Base-by-base conservation (phyloP, 2,329 filamentous ascomycete species). In the Exophiala bonariae region DNA sequence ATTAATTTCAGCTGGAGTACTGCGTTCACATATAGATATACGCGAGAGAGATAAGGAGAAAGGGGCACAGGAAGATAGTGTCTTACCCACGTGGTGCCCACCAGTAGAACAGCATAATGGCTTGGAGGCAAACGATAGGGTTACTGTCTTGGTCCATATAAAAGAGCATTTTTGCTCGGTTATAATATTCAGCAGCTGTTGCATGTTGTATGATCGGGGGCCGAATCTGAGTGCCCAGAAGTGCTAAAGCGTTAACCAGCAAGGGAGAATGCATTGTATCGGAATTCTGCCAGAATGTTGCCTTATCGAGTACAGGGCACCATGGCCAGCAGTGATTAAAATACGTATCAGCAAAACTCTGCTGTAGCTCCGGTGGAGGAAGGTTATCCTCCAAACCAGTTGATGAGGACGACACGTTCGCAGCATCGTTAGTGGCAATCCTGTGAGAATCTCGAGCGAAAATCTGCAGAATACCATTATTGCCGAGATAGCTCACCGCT, bases 191-290 rank as follows among this genome's bases (percentile, higher is more conserved):
- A 0, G 61, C 63, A 1, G 71, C 66, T 0, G 64, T 66, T 13
- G 66, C 64, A 42, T 72, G 69, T 1, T 62, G 63, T 4, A 73
- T 59, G 8, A 73, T 50, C 0, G 71, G 70, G 0, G 71, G 71
- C 13, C 69, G 64, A 14, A 74, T 62, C 41, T 71, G 66, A 36
- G 66, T 72, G 2, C 63, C 65, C 1, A 68, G 67, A 2, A 70
- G 53, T 1, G 71, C 70, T 4, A 74, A 59, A 1, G 71, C 65
- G 41, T 70, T 67, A 5, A 60, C 56, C 4, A 71, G 62, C 32
- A 71, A 58, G 1, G 64, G 63, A 0, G 67, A 71, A 10, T 59
- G 83, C 69, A 81, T 88, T 75, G 5, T 28, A 3, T 41, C 42
- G 9, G n/a, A 18, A 3, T 20, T 32, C 7, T 14, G 14, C 31